Conservation (phyloP, 1,284 basidiomycete genomes). For the Leccinum fuscescens region DNA sequence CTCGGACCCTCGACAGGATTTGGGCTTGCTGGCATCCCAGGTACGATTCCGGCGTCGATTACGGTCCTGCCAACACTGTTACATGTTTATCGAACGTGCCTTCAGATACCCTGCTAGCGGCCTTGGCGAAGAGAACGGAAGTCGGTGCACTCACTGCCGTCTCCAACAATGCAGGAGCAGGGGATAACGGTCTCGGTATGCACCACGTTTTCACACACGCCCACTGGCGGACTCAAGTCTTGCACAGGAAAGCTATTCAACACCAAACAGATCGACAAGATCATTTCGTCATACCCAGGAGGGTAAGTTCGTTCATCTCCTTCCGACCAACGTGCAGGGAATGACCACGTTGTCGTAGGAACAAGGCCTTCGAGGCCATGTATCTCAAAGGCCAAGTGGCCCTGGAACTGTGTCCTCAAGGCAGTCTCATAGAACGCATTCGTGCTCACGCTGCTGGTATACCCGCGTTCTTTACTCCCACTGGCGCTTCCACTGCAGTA, state of each 20-base stretch:
- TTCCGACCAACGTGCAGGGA: not conserved
- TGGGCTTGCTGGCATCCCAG: slow-evolving; percentile 74
- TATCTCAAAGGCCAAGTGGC: slow-evolving; percentile 83
- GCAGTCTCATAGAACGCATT: slow-evolving; percentile 87
- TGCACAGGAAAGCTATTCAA: slow-evolving; percentile 72
- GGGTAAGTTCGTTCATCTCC: slow-evolving; percentile 47
- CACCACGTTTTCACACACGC: slow-evolving; percentile 6
- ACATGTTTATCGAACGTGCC: not conserved
- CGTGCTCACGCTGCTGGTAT: slow-evolving; percentile 93
- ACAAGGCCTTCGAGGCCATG: slow-evolving; percentile 73
- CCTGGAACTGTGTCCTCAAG: slow-evolving; percentile 89
- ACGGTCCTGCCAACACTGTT: not conserved
- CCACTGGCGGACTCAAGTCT: slow-evolving; percentile 4
- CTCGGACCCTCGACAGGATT: slow-evolving; percentile 54
- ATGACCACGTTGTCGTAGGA: slow-evolving; percentile 41
- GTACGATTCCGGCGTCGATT: slow-evolving; percentile 33
- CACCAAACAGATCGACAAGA: slow-evolving; percentile 76
- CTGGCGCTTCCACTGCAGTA: slow-evolving; percentile 87
- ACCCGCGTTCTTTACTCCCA: slow-evolving; percentile 95
- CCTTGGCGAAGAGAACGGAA: slow-evolving; percentile 71
- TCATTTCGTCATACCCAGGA: slow-evolving; percentile 88
- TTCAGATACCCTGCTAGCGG: slow-evolving; percentile 81
- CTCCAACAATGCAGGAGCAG: slow-evolving; percentile 88
- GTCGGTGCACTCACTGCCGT: slow-evolving; percentile 77
- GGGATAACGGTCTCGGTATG: slow-evolving; percentile 77